Base-by-base conservation (phyloP, 352 stramenopile species). In the Phytophthora cactorum region DNA sequence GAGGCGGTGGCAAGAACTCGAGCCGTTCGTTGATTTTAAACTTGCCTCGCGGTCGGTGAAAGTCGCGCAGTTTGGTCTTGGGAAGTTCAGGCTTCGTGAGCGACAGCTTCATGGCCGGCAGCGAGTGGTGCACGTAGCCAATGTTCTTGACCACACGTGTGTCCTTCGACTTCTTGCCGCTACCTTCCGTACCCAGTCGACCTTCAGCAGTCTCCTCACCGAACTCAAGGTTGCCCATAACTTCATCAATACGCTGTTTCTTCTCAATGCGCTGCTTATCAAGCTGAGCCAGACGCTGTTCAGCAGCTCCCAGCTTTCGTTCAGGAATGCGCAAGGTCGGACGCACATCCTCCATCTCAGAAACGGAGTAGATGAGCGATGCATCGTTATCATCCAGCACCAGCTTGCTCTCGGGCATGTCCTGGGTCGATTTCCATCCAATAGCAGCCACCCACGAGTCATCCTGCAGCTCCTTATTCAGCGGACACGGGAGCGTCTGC, bases 1-100 rank as follows among this genome's bases (percentile, higher is more conserved):
- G 52, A 43, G 83, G 81, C 11, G 86, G 81, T 15, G 67, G 72
- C 11, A 73, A 53, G 36, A 95, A 84, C 2, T 79, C 58, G 46
- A 95, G 68, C 11, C 75, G 78, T 47, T 95, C 88, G 52, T 91
- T 93, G 52, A 95, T 94, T 72, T 94, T 93, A 58, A 96, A 96
- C 50, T 92, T 93, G 34, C 84, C 84, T 10, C 88, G 84, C 27
- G 88, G 88, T 11, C 88, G 79, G 70, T 96, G 88, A 50, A 95
- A 93, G 39, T 93, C 86, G 5, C 88, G 83, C 34, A 96, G 55
- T 46, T 95, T 93, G 1, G 85, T 60, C 65, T 94, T 93, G 2
- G 86, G 84, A 0, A 96, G 75, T 69, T 96, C 88, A 17, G 88
- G 86, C 36, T 96, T 96, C 5, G 86, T 94, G 52, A 94, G 75